Evolutionary conservation across 2,329 filamentous ascomycete species (phyloP).

Genomic region (Cladorrhinum sp.): DNA sequence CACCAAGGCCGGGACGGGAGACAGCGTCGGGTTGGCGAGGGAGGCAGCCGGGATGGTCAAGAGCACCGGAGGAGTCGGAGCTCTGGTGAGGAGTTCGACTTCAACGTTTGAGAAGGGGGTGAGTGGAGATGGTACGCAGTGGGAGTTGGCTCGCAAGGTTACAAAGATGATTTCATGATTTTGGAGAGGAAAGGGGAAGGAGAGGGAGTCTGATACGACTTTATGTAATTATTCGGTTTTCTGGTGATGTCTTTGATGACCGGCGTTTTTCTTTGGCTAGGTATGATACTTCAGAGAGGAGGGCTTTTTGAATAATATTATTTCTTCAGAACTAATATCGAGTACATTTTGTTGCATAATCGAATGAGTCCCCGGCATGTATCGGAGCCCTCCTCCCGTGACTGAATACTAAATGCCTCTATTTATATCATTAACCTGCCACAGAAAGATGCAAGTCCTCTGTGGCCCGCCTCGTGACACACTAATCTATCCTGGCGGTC

Average conservation of each 20-base stretch:
- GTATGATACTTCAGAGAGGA: background rate
- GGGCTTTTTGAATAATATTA: background rate
- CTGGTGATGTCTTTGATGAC: slow-evolving; percentile 6
- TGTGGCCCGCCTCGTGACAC: background rate
- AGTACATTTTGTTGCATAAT: too few species aligned
- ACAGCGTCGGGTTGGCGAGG: slow-evolving; percentile 48
- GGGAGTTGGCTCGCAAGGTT: slow-evolving; percentile 30
- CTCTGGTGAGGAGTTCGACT: slow-evolving; percentile 17
- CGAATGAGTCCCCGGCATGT: too few species aligned
- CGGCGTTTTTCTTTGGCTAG: background rate
- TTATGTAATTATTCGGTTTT: background rate
- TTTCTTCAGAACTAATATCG: background rate
- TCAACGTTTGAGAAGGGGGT: slow-evolving; percentile 12
- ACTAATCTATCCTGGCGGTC: slow-evolving; percentile 3
- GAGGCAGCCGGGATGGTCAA: slow-evolving; percentile 55
- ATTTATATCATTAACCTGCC: background rate
- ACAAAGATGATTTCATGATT: slow-evolving; percentile 27
- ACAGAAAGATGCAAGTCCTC: background rate
- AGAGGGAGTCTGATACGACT: background rate
- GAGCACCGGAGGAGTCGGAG: slow-evolving; percentile 22
- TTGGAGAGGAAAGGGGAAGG: background rate
- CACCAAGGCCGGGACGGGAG: slow-evolving; percentile 46
- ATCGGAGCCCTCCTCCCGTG: too few species aligned
- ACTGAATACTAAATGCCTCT: too few species aligned
- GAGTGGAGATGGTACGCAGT: slow-evolving; percentile 14